phyloP scores from a whole-genome alignment of 768 basidiomycete species.

The Termitomyces eurrhizus region DNA sequence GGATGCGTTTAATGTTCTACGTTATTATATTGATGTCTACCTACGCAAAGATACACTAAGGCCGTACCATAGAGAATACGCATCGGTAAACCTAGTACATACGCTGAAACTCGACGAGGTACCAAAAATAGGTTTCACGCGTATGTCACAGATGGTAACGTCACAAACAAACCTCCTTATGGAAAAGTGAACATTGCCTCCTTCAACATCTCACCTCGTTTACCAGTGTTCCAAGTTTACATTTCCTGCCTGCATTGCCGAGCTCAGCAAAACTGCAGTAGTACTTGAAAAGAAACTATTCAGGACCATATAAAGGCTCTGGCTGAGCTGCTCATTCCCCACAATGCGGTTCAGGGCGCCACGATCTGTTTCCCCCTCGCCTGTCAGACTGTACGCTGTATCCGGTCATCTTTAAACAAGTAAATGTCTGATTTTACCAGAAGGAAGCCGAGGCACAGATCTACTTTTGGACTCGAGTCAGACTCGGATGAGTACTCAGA shows the following conservation, averaged over 20 bases:
- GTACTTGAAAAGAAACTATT: background rate
- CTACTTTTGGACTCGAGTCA: slow-evolving; percentile 52
- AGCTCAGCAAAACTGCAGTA: background rate
- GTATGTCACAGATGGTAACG: background rate
- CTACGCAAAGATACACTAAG: too few relatives aligned
- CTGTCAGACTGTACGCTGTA: slow-evolving; percentile 11
- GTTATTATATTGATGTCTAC: too few relatives aligned
- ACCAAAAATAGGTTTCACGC: background rate
- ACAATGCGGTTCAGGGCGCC: slow-evolving; percentile 52
- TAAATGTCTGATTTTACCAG: background rate
- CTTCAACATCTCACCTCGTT: background rate
- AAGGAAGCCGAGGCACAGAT: slow-evolving; percentile 32
- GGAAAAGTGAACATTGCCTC: background rate
- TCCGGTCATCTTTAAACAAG: background rate
- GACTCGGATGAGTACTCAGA: slow-evolving; percentile 39
- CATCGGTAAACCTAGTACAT: too few relatives aligned
- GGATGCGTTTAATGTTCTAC: too few relatives aligned
- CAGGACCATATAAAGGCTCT: background rate
- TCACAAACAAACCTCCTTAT: slow-evolving; percentile 1
- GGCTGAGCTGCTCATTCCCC: background rate
- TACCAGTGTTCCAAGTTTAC: background rate
- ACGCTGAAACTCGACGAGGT: too few relatives aligned
- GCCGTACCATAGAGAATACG: too few relatives aligned
- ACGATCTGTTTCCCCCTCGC: slow-evolving; percentile 14
- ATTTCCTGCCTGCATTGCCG: too few relatives aligned